Evolutionary conservation across 805 yeast species (phyloP), one percentile per base, ranked within the genome.

Genomic region (Yamadazyma kitorensis): DNA sequence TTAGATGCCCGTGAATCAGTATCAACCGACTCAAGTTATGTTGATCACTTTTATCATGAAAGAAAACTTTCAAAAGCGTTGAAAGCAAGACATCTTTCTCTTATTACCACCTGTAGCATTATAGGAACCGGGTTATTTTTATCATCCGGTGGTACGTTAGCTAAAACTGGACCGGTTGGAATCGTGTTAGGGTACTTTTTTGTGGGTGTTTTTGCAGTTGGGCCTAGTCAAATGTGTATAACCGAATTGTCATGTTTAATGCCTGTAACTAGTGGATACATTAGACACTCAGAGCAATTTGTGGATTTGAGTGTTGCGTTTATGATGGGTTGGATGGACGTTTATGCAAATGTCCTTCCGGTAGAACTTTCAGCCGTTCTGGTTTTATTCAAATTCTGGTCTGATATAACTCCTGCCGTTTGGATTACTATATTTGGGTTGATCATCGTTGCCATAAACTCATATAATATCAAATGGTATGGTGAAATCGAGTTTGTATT

Each of bases 91-190:
- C 51, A 49, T 24, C 33, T 53, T 16, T 37, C 38, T 9, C 49
- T 52, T 45, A 36, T 54, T 12, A 40, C 55, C 15, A 39, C 55
- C 15, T 55, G 48, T 10, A 52, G 54, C 15, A 48, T 51, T 9
- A 55, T 68, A 43, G 74, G 72, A 36, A 67, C 72, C 19, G 84
- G 84, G 46, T 57, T 79, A 20, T 78, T 75, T 50, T 61, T 78
- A 22, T 74, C 78, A 24, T 61, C 75, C 0, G 80, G 80, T 14
- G 65, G 64, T 25, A 63, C 78, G 8, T 57, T 78, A 33, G 61
- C 64, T 18, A 56, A 44, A 8, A 78, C 76, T 17, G 56, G 56
- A 5, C 47, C 47, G 9, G 76, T 72, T 4, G 67, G 79, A 3
- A 52, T 76, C 48, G 54, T 78, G 27, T 57, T 78, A 27, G 68